Evolutionary conservation across 306 rosid genomes (phyloP).

Genomic region (Ormosia emarginata): DNA sequence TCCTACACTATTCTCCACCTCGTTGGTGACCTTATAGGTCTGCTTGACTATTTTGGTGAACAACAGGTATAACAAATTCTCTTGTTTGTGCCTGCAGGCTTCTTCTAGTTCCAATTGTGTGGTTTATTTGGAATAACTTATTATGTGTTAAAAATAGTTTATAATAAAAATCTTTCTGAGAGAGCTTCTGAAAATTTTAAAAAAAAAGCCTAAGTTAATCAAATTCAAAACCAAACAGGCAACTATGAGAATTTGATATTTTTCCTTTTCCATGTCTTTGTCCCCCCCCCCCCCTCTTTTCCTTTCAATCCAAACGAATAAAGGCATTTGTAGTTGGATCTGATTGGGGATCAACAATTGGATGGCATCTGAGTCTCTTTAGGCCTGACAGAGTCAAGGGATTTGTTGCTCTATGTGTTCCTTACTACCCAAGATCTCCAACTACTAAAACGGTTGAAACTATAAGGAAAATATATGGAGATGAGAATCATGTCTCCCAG

Average conservation of each 20-base stretch:
- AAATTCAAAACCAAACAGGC: no score
- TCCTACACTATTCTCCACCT: slow-evolving; percentile 48
- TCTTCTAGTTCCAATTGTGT: not conserved
- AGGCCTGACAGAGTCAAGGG: slow-evolving; percentile 73
- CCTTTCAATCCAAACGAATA: not conserved
- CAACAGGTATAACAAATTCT: slow-evolving; percentile 36
- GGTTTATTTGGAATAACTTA: no score
- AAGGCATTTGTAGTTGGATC: slow-evolving; percentile 65
- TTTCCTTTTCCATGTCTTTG: not conserved
- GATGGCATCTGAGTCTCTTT: slow-evolving; percentile 58
- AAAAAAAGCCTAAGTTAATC: no score
- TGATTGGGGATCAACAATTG: slow-evolving; percentile 63
- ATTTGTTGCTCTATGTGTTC: slow-evolving; percentile 49
- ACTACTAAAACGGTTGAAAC: slow-evolving; percentile 35
- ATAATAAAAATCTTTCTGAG: no score
- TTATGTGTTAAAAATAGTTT: no score
- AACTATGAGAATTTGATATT: not conserved
- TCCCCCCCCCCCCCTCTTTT: not conserved
- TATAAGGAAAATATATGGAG: slow-evolving; percentile 38
- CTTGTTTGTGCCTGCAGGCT: not conserved
- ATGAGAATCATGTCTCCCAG: slow-evolving; percentile 51
- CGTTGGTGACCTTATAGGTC: slow-evolving; percentile 56
- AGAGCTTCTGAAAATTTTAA: no score
- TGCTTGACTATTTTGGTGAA: slow-evolving; percentile 62
- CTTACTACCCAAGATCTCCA: slow-evolving; percentile 55